These are phyloP conservation scores for Hypoxylon rickii DNA, from an alignment of 495 filamentous ascomycete species.

Conservation along the genomic window DNA sequence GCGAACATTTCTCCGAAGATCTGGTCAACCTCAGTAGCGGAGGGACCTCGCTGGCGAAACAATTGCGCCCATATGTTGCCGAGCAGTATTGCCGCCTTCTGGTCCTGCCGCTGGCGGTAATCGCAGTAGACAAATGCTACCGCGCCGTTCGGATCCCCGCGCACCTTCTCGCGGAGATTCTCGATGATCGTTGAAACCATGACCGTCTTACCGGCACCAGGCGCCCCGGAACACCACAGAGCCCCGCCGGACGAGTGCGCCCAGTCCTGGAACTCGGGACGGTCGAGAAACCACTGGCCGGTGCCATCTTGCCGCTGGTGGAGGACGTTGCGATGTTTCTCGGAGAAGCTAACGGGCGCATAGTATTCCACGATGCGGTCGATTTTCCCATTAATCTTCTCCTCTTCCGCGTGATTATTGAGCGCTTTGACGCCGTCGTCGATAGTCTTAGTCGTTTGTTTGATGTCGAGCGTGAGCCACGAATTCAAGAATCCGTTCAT, in stretches of 20 bases:
- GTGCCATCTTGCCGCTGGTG: constrained; percentile 42
- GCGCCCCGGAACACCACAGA: constrained; percentile 46
- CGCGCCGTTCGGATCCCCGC: constrained; percentile 15
- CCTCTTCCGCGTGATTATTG: constrained; percentile 16
- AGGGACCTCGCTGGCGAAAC: constrained; percentile 22
- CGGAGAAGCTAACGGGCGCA: constrained; percentile 29
- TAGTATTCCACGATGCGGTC: constrained; percentile 29
- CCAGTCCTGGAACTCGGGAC: constrained; percentile 43
- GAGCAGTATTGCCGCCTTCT: constrained; percentile 39
- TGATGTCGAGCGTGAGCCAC: constrained; percentile 29
- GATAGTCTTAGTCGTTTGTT: constrained; percentile 16
- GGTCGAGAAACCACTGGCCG: constrained; percentile 47
- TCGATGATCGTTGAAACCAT: constrained; percentile 39
- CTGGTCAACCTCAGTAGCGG: constrained; percentile 33
- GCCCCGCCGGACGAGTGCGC: constrained; percentile 28
- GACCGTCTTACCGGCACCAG: constrained; percentile 45
- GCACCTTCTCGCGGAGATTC: constrained; percentile 28
- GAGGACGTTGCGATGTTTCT: constrained; percentile 43
- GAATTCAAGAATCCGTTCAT: constrained; percentile 26
- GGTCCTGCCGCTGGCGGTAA: constrained; percentile 41
- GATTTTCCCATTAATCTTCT: constrained; percentile 16
- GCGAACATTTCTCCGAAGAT: constrained; percentile 29
- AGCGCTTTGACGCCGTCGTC: constrained; percentile 22
- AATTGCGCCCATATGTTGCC: constrained; percentile 47
- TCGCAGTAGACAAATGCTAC: constrained; percentile 51